Base-by-base conservation (phyloP, 2,329 filamentous ascomycete genomes). In the Fusarium secorum region DNA sequence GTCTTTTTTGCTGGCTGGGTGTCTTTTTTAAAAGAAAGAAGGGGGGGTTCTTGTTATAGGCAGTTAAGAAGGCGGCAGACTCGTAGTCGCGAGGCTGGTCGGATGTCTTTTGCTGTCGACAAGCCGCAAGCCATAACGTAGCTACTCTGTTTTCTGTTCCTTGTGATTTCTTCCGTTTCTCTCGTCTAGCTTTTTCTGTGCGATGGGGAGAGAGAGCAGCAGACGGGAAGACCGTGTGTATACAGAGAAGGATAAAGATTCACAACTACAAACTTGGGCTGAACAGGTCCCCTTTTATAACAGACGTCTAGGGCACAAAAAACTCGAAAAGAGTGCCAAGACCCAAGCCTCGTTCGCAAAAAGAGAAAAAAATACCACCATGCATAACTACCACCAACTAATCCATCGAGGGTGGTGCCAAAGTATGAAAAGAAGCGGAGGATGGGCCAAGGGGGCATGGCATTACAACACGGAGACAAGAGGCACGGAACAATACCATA, bases 1-100 rank as follows among this genome's bases (percentile, higher is more conserved):
- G 33, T 36, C 18, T 28, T 22, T 22, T 51, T 51, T 51, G 38
- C 38, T 38, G 55, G 45, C 55, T 49, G 53, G 14, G 32, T 53
- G 24, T 42, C 54, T 58, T 36, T 53, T 46, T 26, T 28, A 11
- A 22, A n/a, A 38, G 22, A n/a, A 28, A 30, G 28, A 36, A 45
- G 17, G 60, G 64, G 53, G 68, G 68, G 59, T 61, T 71, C 56
- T 60, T 69, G 45, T 73, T 68, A 75, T 60, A 71, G 70, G 60
- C 72, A 75, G 71, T 75, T 76, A 56, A 76, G 71, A 54, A 75
- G 66, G 46, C 74, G 74, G 74, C 74, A 75, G 68, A 75, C 70
- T 71, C 69, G 69, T 65, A 75, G 70, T 74, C 70, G 72, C 66
- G 68, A 74, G 63, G 67, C 64, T 70, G 72, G 66, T 66, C 71